Conservation (phyloP, 352 stramenopile genomes). For the Pythium guiyangense region DNA sequence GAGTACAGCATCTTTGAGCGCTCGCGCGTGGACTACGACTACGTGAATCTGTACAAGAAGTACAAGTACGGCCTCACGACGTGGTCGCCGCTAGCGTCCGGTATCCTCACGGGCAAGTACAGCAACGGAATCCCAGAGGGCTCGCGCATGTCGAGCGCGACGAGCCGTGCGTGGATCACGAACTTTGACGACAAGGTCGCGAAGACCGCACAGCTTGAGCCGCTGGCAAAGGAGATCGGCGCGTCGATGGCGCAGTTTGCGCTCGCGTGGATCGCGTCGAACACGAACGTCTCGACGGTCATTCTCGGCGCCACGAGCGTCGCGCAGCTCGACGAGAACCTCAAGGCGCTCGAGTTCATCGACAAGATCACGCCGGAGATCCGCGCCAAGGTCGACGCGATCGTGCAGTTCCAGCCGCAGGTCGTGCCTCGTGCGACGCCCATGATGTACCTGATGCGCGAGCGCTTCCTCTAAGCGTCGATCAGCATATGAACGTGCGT, state of each 20-base stretch:
- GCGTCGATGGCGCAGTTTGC: constrained; percentile 54
- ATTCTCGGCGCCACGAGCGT: constrained; percentile 16
- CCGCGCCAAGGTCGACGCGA: constrained; percentile 62
- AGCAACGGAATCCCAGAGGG: constrained; percentile 64
- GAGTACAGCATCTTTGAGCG: too few species aligned
- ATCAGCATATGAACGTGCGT: too few species aligned
- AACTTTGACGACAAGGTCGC: constrained; percentile 66
- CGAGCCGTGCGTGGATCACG: too few species aligned
- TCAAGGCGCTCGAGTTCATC: constrained; percentile 55
- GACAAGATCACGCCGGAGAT: constrained; percentile 72
- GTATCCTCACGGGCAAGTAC: constrained; percentile 81
- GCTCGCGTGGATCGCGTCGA: constrained; percentile 48
- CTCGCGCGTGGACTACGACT: too few species aligned
- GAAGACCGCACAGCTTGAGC: too few species aligned
- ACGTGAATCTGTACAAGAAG: too few species aligned
- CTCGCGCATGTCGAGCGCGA: constrained; percentile 47
- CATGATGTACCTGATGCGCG: too few species aligned
- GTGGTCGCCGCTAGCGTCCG: constrained; percentile 65
- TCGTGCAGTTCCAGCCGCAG: constrained; percentile 41
- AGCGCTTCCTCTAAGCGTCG: too few species aligned
- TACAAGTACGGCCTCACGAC: too few species aligned
- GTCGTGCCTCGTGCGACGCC: too few species aligned
- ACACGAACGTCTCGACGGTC: constrained; percentile 56
- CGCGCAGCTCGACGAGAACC: constrained; percentile 70
- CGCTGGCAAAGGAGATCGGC: constrained; percentile 60